Evolutionary conservation across 352 stramenopile species (phyloP).

Genomic region (Phytophthora pluvialis): DNA sequence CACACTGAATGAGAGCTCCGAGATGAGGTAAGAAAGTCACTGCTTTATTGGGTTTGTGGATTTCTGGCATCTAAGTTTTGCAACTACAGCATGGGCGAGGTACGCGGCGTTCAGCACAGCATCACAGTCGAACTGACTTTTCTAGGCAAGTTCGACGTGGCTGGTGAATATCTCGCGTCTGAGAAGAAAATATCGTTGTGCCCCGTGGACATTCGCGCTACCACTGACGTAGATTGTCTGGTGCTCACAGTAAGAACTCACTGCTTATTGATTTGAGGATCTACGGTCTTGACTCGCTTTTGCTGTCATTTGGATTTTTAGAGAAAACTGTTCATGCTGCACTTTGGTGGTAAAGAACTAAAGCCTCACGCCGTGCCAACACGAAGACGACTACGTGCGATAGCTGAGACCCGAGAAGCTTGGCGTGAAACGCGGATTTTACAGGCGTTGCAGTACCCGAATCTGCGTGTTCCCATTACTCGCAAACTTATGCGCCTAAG

Average conservation of each 20-base stretch:
- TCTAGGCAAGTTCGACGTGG: constrained; percentile 82
- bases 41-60: not conserved
- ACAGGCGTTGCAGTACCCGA: constrained; percentile 72
- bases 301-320: constrained; percentile 25
- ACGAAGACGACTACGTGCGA: constrained; percentile 51
- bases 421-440: constrained; percentile 82
- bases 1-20: constrained; percentile 61
- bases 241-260: constrained; percentile 63
- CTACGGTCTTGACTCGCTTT: not conserved
- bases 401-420: constrained; percentile 62
- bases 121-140: constrained; percentile 82
- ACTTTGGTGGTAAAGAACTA: constrained; percentile 70
- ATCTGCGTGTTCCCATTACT: constrained; percentile 76
- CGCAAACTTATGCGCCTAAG: constrained; percentile 87
- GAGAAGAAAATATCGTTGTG: constrained; percentile 73
- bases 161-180: constrained; percentile 77
- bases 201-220: constrained; percentile 76
- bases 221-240: constrained; percentile 74
- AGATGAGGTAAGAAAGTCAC: constrained; percentile 46
- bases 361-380: constrained; percentile 64
- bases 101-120: constrained; percentile 62
- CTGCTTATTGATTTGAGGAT: constrained; percentile 7
- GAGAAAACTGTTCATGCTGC: constrained; percentile 78
- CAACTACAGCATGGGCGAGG: constrained; percentile 53
- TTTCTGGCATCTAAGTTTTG: not conserved